Base-by-base conservation (phyloP, 306 rosid genomes). In the Pterocarpus macrocarpus region DNA sequence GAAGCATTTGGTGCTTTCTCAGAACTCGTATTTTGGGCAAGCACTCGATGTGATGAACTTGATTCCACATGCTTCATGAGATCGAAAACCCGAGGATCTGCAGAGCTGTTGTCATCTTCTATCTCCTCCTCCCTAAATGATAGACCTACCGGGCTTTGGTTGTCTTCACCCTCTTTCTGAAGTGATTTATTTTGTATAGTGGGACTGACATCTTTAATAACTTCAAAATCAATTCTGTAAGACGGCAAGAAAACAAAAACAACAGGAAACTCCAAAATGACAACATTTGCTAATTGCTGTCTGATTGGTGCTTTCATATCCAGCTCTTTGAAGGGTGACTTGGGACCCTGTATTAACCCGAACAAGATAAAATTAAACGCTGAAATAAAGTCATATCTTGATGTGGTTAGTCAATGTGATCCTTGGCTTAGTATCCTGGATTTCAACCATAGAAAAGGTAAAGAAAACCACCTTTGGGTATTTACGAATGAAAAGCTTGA, bases 261-360 rank as follows among this genome's bases (percentile, higher is more conserved):
- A 58, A 92, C 85, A 61, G 99, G 99, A 87, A 90, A 93, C 88
- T 93, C 99, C 91, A 95, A 80, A 67, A 95, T 77, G 65, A 80
- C 86, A 56, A 84, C 38, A 72, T 90, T 82, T 47, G 88, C 80
- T 77, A 96, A 81, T 78, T 91, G 97, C 73, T 92, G 86, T 87
- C 89, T 87, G 72, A 96, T 87, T 65, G 98, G 98, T 70, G 78
- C 84, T 17, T 84, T 86, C 76, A 82, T n/a, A 68, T 90, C 93
- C 78, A 96, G 80, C 82, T 90, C 94, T 81, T 85, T 84, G 73
- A 89, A 95, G 22, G 92, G 89, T 76, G 94, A 90, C 62, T 33
- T 86, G 12, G 89, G 70, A 36, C 92, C 93, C 98, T 93, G 89
- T 13, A 87, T 80, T 45, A 14, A 41, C 79, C 84, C 8, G 66